Percentiles rank a stretch among this genome's conserved stretches.
Evolutionary conservation across 2,329 filamentous ascomycete genomes (phyloP).

Genomic region (Monilinia vaccinii-corymbosi): DNA sequence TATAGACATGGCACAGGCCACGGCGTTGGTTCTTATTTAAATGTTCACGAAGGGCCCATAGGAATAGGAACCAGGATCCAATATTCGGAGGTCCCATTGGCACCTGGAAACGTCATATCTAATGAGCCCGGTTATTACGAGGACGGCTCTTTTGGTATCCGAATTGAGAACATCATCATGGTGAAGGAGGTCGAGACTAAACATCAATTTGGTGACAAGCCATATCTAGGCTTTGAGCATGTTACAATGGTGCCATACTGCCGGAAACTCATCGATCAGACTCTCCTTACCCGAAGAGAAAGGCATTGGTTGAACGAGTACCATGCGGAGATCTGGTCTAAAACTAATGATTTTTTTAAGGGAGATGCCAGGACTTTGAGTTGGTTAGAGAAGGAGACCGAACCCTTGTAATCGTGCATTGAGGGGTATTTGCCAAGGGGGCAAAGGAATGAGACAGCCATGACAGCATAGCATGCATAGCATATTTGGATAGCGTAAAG

Average conservation of each 20-base stretch:
- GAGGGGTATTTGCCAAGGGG: neutral
- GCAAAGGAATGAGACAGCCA: neutral
- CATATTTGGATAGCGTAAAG: neutral
- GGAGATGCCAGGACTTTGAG: conserved; percentile 60
- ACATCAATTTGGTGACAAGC: conserved; percentile 85
- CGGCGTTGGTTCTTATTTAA: conserved; percentile 88
- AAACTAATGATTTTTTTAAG: conserved; percentile 70
- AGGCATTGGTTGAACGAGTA: conserved; percentile 83
- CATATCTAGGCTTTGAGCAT: conserved; percentile 90
- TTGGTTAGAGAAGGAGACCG: conserved; percentile 86
- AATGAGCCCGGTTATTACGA: conserved; percentile 97
- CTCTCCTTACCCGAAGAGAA: conserved; percentile 63
- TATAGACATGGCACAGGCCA: conserved; percentile 96
- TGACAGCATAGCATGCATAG: neutral
- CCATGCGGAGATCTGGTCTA: conserved; percentile 70
- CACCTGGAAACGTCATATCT: conserved; percentile 89
- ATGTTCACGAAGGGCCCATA: conserved; percentile 95
- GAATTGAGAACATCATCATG: conserved; percentile 93
- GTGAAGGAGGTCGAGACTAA: conserved; percentile 81
- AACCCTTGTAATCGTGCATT: conserved; percentile 33
- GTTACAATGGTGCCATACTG: conserved; percentile 97
- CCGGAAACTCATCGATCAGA: conserved; percentile 71
- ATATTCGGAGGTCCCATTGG: conserved; percentile 81
- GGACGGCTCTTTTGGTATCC: conserved; percentile 87
- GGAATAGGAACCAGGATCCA: conserved; percentile 89